These are phyloP conservation scores for Pichia cephalocereana DNA, from an alignment of 805 yeast genomes.

Conservation along the genomic window DNA sequence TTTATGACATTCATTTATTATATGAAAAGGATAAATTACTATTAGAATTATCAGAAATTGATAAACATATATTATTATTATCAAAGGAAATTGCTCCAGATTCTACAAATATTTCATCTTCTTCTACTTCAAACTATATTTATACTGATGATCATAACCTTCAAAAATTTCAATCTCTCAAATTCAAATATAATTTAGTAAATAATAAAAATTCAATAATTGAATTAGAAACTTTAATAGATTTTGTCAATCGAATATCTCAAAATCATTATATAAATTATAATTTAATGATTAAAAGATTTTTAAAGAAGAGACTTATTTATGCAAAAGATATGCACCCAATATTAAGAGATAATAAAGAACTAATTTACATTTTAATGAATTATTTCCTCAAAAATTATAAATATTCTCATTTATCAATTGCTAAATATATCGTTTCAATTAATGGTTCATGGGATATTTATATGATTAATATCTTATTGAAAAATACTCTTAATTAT, in stretches of 20 bases:
- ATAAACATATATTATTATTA: background rate
- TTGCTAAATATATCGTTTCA: background rate
- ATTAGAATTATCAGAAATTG: background rate
- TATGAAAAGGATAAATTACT: background rate
- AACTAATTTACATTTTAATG: background rate
- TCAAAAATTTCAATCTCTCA: background rate
- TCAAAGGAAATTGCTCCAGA: background rate
- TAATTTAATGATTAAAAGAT: slow-evolving; percentile 3
- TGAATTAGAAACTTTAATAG: background rate
- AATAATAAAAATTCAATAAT: slow-evolving; percentile 3
- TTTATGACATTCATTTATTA: background rate
- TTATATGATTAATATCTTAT: slow-evolving; percentile 3
- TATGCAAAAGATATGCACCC: background rate
- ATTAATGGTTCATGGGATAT: slow-evolving; percentile 3
- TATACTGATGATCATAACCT: too few species aligned
- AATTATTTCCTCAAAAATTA: slow-evolving; percentile 5
- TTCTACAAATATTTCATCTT: background rate
- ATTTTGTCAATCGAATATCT: slow-evolving; percentile 3
- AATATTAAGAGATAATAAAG: background rate
- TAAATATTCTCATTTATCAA: background rate
- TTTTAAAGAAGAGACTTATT: slow-evolving; percentile 6
- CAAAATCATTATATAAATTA: slow-evolving; percentile 2
- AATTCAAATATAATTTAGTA: slow-evolving; percentile 1
- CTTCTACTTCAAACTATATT: too few species aligned
- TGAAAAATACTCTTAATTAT: slow-evolving; percentile 1